phyloP scores from a whole-genome alignment of 2,329 filamentous ascomycete species.

The Thielaviopsis ethacetica region DNA sequence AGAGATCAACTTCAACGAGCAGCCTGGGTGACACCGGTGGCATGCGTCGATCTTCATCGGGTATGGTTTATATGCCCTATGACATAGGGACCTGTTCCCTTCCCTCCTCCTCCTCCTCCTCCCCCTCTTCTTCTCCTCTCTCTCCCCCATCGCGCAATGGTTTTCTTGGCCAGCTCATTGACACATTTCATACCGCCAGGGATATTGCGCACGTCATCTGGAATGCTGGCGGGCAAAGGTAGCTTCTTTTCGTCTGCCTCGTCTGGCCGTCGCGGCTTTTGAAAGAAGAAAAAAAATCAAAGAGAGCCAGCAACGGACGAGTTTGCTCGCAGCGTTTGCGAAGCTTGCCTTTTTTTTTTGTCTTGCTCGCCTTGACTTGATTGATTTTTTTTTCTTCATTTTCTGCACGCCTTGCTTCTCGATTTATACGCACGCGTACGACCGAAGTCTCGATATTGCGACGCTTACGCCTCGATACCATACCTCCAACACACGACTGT shows the following conservation, averaged over 20 bases:
- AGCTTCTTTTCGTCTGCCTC: conserved; percentile 8
- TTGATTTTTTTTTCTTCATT: not conserved
- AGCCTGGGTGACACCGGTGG: conserved; percentile 38
- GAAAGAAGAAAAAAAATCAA: not conserved
- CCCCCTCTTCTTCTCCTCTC: conserved; percentile 16
- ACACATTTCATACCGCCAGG: conserved; percentile 59
- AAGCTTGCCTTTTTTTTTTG: not conserved
- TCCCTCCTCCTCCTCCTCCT: not conserved
- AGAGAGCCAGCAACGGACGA: no score
- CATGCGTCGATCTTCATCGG: conserved; percentile 64
- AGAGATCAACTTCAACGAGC: conserved; percentile 31
- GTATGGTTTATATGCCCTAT: conserved; percentile 73
- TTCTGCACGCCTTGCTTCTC: not conserved
- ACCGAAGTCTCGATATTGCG: not conserved
- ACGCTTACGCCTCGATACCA: not conserved
- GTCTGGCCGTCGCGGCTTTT: conserved; percentile 1
- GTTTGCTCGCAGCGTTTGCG: no score
- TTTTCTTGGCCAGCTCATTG: conserved; percentile 62
- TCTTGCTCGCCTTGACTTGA: no score
- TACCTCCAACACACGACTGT: not conserved
- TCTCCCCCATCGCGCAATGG: no score
- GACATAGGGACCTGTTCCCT: conserved; percentile 50
- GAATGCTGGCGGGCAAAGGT: conserved; percentile 52
- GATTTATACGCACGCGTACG: not conserved
- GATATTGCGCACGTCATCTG: conserved; percentile 57